phyloP scores from a whole-genome alignment of 129 eudicot species.

The Tagetes patula region DNA sequence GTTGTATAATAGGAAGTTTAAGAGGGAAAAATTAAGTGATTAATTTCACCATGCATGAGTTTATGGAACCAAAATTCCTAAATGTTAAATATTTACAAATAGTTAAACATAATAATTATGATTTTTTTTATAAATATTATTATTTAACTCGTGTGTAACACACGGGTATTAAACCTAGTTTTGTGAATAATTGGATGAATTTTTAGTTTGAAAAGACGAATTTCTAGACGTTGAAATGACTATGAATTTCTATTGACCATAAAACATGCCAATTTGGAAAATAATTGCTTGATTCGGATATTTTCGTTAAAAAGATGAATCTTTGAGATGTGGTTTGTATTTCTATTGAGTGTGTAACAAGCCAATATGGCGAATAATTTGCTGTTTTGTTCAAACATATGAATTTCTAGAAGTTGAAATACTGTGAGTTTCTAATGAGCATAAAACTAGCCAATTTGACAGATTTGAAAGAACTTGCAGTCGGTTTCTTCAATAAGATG shows the following conservation, averaged over 20 bases:
- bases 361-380: not conserved
- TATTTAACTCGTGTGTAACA: no score
- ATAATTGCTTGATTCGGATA: not conserved
- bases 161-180: no score
- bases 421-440: not conserved
- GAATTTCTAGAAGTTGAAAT: not conserved
- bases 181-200: not conserved
- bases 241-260: not conserved
- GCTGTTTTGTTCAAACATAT: not conserved
- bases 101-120: no score
- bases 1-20: no score
- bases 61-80: no score
- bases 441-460: not conserved
- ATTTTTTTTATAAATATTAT: no score
- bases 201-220: not conserved
- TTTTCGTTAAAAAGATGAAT: not conserved
- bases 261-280: not conserved
- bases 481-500: no score
- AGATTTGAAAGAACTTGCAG: not conserved
- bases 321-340: not conserved
- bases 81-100: no score
- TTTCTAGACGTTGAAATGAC: not conserved
- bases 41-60: no score
- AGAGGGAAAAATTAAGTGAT: no score
- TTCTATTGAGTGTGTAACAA: conserved; percentile 10